phyloP scores from a whole-genome alignment of 495 filamentous ascomycete species.

The Chaetomium fimeti region DNA sequence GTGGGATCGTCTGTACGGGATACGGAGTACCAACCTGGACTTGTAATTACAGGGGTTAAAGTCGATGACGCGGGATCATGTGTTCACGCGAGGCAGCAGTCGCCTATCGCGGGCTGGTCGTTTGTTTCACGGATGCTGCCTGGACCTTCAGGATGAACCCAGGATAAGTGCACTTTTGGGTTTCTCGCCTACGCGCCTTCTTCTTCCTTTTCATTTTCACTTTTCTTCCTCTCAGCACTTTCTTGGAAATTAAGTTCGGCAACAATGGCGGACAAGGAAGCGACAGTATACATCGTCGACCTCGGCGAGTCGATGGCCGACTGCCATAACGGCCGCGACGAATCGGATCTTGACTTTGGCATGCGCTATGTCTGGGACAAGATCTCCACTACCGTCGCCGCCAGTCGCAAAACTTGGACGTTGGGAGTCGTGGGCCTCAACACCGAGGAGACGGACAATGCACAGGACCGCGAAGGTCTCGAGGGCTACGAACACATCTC shows the following conservation, averaged over 20 bases:
- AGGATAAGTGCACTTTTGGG: neutral
- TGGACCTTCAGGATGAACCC: conserved; percentile 16
- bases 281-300: conserved; percentile 89
- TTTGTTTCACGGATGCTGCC: conserved; percentile 32
- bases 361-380: conserved; percentile 97
- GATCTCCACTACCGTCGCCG: conserved; percentile 79
- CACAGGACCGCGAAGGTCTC: conserved; percentile 52
- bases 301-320: conserved; percentile 80
- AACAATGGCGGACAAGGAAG: conserved; percentile 90
- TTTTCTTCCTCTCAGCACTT: neutral
- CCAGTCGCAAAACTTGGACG: conserved; percentile 75
- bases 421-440: conserved; percentile 80
- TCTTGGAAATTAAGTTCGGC: neutral
- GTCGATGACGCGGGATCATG: conserved; percentile 34
- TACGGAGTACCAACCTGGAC: too few species aligned
- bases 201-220: neutral
- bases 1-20: too few species aligned
- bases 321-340: conserved; percentile 65
- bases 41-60: neutral
- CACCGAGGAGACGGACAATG: conserved; percentile 74
- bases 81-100: conserved; percentile 30
- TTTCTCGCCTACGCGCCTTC: neutral
- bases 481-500: conserved; percentile 75
- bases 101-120: conserved; percentile 15
- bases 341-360: conserved; percentile 83